Evolutionary conservation across 306 rosid species (phyloP), one percentile per base, ranked within the genome.

Genomic region (Fragaria ananassa): DNA sequence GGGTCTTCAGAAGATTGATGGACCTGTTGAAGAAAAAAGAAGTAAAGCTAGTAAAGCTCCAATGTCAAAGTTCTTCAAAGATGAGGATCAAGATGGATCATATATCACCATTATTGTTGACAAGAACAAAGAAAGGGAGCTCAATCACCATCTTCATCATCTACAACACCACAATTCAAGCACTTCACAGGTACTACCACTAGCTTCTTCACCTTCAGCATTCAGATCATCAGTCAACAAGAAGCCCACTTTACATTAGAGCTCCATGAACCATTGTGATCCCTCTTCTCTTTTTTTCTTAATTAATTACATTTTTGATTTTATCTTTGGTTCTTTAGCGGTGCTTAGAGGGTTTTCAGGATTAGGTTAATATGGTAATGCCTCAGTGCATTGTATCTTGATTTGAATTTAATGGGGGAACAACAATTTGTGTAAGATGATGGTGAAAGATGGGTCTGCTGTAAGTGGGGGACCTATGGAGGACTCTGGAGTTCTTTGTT

Each of bases 131-230:
- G 85, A 86, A 77, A 54, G 57, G 78, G 91, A 86, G 79, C 34
- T 77, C 74, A 80, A 77, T 78, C 81, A 85, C 35, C 84, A 82
- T 15, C 66, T 65, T 85, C 76, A 62, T 83, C 68, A 62, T 83
- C 68, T 19, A 71, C 84, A 47, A 21, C 87, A 87, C 67, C 45
- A 50, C 78, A 85, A 89, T 87, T 94, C 94, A 83, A 85, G 88
- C 84, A 82, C 84, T 70, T 88, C 90, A 75, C 96, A 89, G 87
- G 96, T 91, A 77, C 86, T 95, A 81, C 93, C 91, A 57, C 84
- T 89, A 68, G 86, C 83, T 71, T 86, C 91, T 61, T 93, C 93
- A 80, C 93, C 88, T 67, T 83, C 86, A 76, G 50, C 74, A 65
- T 79, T 86, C 86, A 81, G 80, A 70, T 70, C 88, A 81, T 47